phyloP scores from a whole-genome alignment of 495 filamentous ascomycete species.

The Hypoxylon trugodes region DNA sequence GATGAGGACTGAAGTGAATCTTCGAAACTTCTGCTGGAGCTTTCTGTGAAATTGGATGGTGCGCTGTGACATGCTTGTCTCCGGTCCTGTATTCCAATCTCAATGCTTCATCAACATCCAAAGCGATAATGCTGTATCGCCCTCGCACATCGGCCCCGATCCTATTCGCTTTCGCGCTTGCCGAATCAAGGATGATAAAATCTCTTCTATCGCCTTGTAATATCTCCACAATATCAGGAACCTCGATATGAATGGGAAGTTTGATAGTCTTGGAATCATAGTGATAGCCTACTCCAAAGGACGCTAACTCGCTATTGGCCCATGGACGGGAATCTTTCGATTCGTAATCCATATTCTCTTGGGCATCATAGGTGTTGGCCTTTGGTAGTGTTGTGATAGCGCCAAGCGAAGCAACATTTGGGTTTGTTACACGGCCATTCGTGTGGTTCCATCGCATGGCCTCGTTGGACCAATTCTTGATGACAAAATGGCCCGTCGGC shows the following conservation, averaged over 20 bases:
- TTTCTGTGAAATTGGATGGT: slow-evolving; percentile 14
- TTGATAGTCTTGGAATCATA: slow-evolving; percentile 44
- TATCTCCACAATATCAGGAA: slow-evolving; percentile 59
- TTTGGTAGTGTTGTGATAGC: slow-evolving; percentile 35
- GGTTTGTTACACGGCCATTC: slow-evolving; percentile 23
- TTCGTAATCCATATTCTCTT: background rate
- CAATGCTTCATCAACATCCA: slow-evolving; percentile 60
- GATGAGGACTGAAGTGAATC: slow-evolving; percentile 43
- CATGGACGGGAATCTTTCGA: slow-evolving; percentile 10
- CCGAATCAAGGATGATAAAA: slow-evolving; percentile 64
- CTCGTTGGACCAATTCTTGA: slow-evolving; percentile 78
- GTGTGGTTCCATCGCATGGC: slow-evolving; percentile 62
- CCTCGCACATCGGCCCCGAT: slow-evolving; percentile 61
- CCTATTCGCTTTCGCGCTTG: slow-evolving; percentile 50
- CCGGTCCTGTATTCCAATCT: slow-evolving; percentile 63
- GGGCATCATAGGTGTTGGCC: background rate
- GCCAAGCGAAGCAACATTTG: background rate
- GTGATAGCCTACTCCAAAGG: slow-evolving; percentile 36
- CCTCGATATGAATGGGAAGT: slow-evolving; percentile 48
- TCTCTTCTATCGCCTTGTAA: slow-evolving; percentile 52
- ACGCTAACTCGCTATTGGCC: slow-evolving; percentile 23
- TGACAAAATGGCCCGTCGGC: slow-evolving; percentile 67
- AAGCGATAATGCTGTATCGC: slow-evolving; percentile 72
- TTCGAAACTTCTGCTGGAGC: slow-evolving; percentile 24
- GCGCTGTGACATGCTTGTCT: slow-evolving; percentile 47